A percentile compares a stretch with the other conserved stretches of the same genome.
phyloP scores from a whole-genome alignment of 441 rosid species.

The Kokia cookei region DNA sequence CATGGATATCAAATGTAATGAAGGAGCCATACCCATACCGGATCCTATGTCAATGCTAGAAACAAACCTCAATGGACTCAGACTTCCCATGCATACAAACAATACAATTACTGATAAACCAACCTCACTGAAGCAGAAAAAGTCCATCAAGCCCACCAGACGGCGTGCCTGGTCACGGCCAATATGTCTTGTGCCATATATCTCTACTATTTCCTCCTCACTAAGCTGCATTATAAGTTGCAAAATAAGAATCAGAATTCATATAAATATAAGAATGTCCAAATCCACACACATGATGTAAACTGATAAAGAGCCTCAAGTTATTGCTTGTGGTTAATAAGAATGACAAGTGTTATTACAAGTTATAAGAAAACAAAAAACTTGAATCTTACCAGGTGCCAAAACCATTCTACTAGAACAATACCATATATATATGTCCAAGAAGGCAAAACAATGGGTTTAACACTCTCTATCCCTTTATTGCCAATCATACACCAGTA shows the following conservation, averaged over 20 bases:
- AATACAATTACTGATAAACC: slow-evolving; percentile 12
- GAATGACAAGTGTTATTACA: neutral
- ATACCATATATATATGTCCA: neutral
- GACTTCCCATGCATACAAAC: neutral
- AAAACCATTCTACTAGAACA: neutral
- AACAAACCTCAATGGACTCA: neutral
- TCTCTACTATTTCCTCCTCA: slow-evolving; percentile 52
- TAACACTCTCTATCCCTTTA: neutral
- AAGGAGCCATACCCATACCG: neutral
- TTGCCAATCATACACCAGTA: neutral
- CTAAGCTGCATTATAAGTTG: slow-evolving; percentile 49
- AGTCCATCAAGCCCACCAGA: slow-evolving; percentile 95
- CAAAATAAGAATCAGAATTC: slow-evolving; percentile 1
- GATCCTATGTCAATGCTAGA: neutral
- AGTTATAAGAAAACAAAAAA: neutral
- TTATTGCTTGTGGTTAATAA: neutral
- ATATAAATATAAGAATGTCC: neutral
- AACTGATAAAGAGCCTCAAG: neutral
- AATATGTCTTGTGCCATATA: slow-evolving; percentile 87
- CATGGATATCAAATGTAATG: neutral
- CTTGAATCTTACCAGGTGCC: neutral
- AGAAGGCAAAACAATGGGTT: neutral
- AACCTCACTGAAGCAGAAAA: slow-evolving; percentile 98
- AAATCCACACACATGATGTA: neutral
- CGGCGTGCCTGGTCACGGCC: slow-evolving; percentile 88